These are phyloP conservation scores for Exobasidium cylindrosporum DNA, from an alignment of 1,284 basidiomycete genomes.

Conservation along the genomic window DNA sequence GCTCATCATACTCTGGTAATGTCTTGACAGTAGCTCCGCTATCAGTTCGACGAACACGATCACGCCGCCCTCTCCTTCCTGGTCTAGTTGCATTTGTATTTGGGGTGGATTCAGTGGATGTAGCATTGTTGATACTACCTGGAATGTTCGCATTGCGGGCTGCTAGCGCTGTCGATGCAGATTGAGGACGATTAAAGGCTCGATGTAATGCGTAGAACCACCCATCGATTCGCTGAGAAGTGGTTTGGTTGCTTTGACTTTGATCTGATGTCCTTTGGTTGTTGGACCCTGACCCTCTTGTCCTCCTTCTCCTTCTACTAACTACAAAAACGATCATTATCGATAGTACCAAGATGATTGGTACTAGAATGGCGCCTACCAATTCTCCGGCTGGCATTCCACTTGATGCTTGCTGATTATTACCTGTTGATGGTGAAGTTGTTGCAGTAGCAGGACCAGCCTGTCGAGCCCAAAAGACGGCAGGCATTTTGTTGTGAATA, in stretches of 20 bases:
- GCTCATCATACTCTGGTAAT: conserved; percentile 4
- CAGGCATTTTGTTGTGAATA: too few relatives aligned
- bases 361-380: neutral
- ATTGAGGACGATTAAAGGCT: neutral
- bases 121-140: neutral
- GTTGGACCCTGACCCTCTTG: too few relatives aligned
- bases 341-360: neutral
- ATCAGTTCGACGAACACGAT: conserved; percentile 8
- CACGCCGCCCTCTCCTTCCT: neutral
- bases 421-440: neutral
- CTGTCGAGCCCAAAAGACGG: neutral
- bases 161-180: neutral
- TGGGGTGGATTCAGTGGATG: neutral
- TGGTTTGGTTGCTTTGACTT: neutral
- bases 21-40: conserved; percentile 13
- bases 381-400: neutral
- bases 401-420: neutral
- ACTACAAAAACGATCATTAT: neutral
- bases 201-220: neutral
- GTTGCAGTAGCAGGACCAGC: too few relatives aligned
- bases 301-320: neutral
- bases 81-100: too few relatives aligned
- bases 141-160: too few relatives aligned
- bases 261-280: too few relatives aligned
- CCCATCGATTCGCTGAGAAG: neutral